Conservation (phyloP, 139 green algal species). For the Tetratostichococcus sp. region DNA sequence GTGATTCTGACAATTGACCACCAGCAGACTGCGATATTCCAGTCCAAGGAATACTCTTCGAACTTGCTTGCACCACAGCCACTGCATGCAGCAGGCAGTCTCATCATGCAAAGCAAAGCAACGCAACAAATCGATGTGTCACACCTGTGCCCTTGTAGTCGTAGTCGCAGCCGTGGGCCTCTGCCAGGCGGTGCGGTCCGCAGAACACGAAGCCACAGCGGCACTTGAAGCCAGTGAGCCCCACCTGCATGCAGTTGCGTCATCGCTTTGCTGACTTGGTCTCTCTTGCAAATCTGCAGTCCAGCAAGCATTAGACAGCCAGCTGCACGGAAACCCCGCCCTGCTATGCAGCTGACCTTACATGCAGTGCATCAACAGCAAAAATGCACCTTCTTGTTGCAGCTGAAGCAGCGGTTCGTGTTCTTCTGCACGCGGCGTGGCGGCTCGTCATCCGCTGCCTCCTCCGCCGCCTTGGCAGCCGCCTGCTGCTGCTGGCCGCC, state of each 20-base stretch:
- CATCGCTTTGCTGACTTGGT: too few relatives aligned
- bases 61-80: too few relatives aligned
- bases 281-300: too few relatives aligned
- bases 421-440: slow-evolving; percentile 7
- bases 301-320: too few relatives aligned
- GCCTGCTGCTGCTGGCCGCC: not conserved
- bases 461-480: not conserved
- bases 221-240: slow-evolving; percentile 89
- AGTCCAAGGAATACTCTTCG: too few relatives aligned
- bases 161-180: slow-evolving; percentile 79
- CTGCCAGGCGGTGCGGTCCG: slow-evolving; percentile 54
- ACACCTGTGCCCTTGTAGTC: slow-evolving; percentile 71
- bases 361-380: not conserved
- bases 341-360: not conserved
- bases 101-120: too few relatives aligned
- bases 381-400: slow-evolving; percentile 45
- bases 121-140: too few relatives aligned
- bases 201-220: slow-evolving; percentile 78
- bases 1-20: too few relatives aligned
- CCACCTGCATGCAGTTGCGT: slow-evolving; percentile 33
- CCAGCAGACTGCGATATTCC: too few relatives aligned
- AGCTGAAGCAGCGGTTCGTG: slow-evolving; percentile 36
- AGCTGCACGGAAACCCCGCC: too few relatives aligned
- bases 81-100: too few relatives aligned
- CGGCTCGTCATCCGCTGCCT: slow-evolving; percentile 2